A percentile compares a stretch with the other conserved stretches of the same genome.
These are phyloP conservation scores for Corymbia maculata DNA, from an alignment of 345 rosid species.

Conservation along the genomic window DNA sequence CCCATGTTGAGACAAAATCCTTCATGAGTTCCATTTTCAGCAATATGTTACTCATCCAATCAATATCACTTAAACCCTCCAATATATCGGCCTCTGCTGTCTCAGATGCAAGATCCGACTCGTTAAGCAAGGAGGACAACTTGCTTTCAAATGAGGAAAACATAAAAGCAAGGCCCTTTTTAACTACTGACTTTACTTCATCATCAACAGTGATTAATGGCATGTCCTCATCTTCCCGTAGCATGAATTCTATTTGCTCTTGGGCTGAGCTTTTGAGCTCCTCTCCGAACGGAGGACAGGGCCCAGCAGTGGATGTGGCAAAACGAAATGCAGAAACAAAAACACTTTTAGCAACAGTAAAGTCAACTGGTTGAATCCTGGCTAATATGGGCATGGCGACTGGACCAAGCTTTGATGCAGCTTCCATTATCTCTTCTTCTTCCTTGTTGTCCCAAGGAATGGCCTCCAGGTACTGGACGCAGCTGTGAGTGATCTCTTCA, in stretches of 20 bases:
- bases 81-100: constrained; percentile 23
- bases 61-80: constrained; percentile 42
- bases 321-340: constrained; percentile 71
- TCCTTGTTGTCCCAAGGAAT: constrained; percentile 39
- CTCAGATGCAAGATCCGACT: constrained; percentile 16
- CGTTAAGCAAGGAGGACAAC: constrained; percentile 36
- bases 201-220: constrained; percentile 46
- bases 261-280: constrained; percentile 80
- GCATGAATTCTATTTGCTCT: constrained; percentile 88
- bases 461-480: constrained; percentile 45
- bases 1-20: constrained; percentile 74
- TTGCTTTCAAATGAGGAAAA: constrained; percentile 41
- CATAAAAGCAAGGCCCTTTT: constrained; percentile 40
- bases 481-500: constrained; percentile 29
- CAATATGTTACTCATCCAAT: constrained; percentile 77
- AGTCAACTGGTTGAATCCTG: constrained; percentile 41
- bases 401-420: constrained; percentile 14
- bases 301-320: constrained; percentile 51
- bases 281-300: constrained; percentile 44
- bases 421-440: constrained; percentile 40
- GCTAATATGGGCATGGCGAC: constrained; percentile 48
- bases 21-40: constrained; percentile 71
- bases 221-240: constrained; percentile 55
- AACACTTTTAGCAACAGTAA: constrained; percentile 42
- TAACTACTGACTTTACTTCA: constrained; percentile 58